Base-by-base conservation (phyloP, 2,329 filamentous ascomycete species). In the Colletotrichum chlorophyti region DNA sequence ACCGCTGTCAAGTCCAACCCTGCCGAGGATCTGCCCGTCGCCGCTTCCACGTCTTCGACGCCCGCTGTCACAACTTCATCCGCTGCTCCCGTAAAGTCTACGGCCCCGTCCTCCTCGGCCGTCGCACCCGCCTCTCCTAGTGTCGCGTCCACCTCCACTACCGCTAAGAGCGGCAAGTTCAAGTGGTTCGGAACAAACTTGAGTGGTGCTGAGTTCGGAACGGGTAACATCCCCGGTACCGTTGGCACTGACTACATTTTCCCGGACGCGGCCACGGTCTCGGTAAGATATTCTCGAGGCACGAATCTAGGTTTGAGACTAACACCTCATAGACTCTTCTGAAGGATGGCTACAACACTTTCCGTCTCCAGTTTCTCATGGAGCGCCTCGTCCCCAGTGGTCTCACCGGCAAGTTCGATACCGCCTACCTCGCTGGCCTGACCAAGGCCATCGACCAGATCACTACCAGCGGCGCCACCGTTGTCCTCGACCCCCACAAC, bases 191-290 rank as follows among this genome's bases (percentile, higher is more conserved):
- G 77, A 43, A 68, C 74, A 58, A 79, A 79, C 65, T 67, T 78
- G 65, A 69, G 74, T n/a, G 84, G 85, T 35, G 86, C 84, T 41
- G 88, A 91, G 68, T 91, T 90, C 52, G 87, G 87, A 21, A 72
- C 81, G 54, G 72, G 66, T 14, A 79, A 72, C 31, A 76, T 84
- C 24, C 87, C 88, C 0, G 87, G 87, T 21, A 67, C 69, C 1
- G 80, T 82, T 65, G 82, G 80, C 61, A 86, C 71, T 9, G 81
- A 90, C 64, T 91, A 83, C 70, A 85, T 73, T 60, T 91, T 85
- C 77, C 86, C 87, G 3, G 78, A 83, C 49, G 70, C 79, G 15
- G 70, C 72, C 6, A 68, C 78, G 12, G 78, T 84, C 32, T 70
- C 69, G 43, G 72, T 74, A 58, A 64, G 71, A 59, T 14, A 11